Evolutionary conservation across 2,329 filamentous ascomycete genomes (phyloP), one percentile per base, ranked within the genome.

Genomic region (Endoconidiophora polonica): DNA sequence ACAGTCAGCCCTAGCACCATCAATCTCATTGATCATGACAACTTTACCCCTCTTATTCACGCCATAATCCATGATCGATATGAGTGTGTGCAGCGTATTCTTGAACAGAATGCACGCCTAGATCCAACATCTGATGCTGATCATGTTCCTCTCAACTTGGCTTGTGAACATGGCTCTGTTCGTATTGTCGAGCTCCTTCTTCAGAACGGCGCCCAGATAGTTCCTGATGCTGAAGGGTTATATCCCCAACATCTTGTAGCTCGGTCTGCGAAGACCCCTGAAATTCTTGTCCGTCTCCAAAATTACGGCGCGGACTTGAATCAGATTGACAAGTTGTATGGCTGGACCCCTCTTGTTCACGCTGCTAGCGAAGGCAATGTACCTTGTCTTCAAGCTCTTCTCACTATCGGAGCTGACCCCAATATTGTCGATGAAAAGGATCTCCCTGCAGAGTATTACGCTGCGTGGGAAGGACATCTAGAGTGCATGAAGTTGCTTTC

Each of bases 231-330:
- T 2, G 91, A 98, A 68, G 91, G 91, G 1, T 70, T 98, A 9
- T 98, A 86, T 61, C 91, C 91, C n/a, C 91, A 96, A 61, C 91
- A 98, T 65, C 75, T 96, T 33, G 90, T 96, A 18, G 90, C 91
- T 22, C 77, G 91, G 50, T 91, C 90, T 26, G 86, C 86, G 2
- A 81, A 88, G 59, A 83, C 79, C 0, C 83, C 87, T 1, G 73
- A 85, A 49, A 74, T 95, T 24, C 71, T 96, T 9, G 68, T 88
- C 12, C 71, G 95, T 38, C 71, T 98, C 10, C 83, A 87, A 61
- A 73, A 83, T 46, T 88, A 91, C 59, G 88, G 88, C 1, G 90
- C 87, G 20, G 81, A 98, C 61, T 72, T 98, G 41, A 79, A 98
- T 59, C 88, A 96, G 62, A 73, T 86, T 29, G 91, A 98, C 64